Evolutionary conservation across 306 rosid species (phyloP), one percentile per base, ranked within the genome.

Genomic region (Aeschynomene evenia): DNA sequence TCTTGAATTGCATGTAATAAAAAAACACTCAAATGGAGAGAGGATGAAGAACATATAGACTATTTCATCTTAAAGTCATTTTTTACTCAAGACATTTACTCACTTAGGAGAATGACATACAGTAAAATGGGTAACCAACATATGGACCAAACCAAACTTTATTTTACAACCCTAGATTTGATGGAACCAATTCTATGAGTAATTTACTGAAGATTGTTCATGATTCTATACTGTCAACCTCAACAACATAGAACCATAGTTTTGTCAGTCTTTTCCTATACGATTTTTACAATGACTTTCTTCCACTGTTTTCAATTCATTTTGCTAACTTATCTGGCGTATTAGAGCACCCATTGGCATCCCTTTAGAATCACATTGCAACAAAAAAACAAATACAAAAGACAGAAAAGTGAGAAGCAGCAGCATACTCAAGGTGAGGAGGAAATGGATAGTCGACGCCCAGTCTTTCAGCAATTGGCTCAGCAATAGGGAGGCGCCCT

Each of bases 391-490:
- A 36, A 76, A 62, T 19, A 55, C 37, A 7, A 53, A 74, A 15
- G 51, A 56, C 49, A 48, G 18, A 43, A 75, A 68, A 70, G 59
- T 21, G 50, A 72, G 70, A 71, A 54, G 57, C 28, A 69, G 73
- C 5, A 54, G 51, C 91, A 23, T 86, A 94, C 97, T 85, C 96
- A 43, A 94, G 91, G 65, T 88, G 83, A 51, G 96, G 92, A 82
- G 97, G 96, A 82, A 90, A 91, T 66, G 92, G 90, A 79, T 90
- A 94, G 79, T 94, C 94, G 43, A 94, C 95, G 53, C 96, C 96
- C 80, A 94, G 89, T 75, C 85, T 81, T 13, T 87, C 84, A 49
- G 96, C 95, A 79, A 94, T 83, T 70, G 96, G 92, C 75, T 88
- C 88, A 1, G 77, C 72, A 64, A 79, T 50, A 72, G 87, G 85